These are phyloP conservation scores for Solanum aculeatissimum DNA, from an alignment of 305 asterid genomes.

Conservation along the genomic window DNA sequence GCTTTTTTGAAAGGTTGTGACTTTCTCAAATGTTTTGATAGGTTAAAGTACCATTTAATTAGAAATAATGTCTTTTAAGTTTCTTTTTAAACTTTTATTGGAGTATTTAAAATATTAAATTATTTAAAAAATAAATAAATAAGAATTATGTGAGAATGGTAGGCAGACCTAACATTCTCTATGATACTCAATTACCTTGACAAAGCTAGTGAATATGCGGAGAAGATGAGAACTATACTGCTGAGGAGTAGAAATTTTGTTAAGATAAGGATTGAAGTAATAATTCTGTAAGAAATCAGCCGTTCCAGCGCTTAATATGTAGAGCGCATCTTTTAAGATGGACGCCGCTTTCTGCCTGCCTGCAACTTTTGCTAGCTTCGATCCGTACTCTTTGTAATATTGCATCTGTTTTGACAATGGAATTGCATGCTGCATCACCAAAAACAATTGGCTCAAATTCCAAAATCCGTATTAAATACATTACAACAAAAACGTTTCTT, in stretches of 20 bases:
- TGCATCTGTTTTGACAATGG: slow-evolving; percentile 50
- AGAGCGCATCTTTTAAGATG: slow-evolving; percentile 45
- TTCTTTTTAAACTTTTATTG: no score
- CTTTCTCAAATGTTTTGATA: no score
- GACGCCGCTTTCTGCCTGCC: slow-evolving; percentile 38
- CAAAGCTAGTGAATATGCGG: slow-evolving; percentile 32
- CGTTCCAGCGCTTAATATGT: slow-evolving; percentile 49
- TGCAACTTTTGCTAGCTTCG: slow-evolving; percentile 47
- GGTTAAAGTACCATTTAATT: no score
- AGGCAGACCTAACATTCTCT: no score
- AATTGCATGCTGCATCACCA: slow-evolving; percentile 57
- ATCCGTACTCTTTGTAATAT: slow-evolving; percentile 57
- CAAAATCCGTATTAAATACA: neutral
- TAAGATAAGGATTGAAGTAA: slow-evolving; percentile 58
- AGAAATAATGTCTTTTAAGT: no score
- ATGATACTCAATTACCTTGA: no score
- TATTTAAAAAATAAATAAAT: no score
- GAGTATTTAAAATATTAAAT: no score
- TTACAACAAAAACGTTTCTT: neutral
- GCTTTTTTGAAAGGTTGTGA: no score
- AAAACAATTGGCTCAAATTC: neutral
- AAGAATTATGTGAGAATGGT: no score
- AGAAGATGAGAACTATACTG: slow-evolving; percentile 52
- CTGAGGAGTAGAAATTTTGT: slow-evolving; percentile 51
- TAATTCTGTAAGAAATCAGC: slow-evolving; percentile 75